Evolutionary conservation across 148 eudicot species (phyloP).

Genomic region (Nepenthes mirabilis): DNA sequence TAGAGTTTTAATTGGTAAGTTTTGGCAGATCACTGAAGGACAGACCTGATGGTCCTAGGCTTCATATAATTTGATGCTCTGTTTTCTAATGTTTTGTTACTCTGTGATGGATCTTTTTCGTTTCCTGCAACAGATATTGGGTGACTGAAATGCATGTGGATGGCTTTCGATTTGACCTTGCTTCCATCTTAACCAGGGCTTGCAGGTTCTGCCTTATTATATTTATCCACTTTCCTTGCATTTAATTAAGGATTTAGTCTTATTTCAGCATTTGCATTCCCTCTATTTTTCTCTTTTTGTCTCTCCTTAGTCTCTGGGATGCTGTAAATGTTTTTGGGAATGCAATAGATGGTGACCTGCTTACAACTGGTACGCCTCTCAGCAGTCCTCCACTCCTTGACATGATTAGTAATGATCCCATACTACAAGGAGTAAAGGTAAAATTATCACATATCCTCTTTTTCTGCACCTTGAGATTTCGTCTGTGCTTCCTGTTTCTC

Average conservation of each 20-base stretch:
- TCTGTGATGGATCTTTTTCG: neutral
- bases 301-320: conserved; percentile 61
- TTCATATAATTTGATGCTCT: neutral
- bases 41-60: neutral
- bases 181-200: conserved; percentile 88
- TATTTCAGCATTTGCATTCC: conserved; percentile 1
- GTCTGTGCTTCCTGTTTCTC: neutral
- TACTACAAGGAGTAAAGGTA: conserved; percentile 77
- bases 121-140: conserved; percentile 68
- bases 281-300: conserved; percentile 2
- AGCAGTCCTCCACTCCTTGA: conserved; percentile 80
- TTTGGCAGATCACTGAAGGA: neutral
- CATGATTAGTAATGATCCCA: conserved; percentile 94
- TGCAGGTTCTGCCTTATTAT: conserved; percentile 52
- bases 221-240: neutral
- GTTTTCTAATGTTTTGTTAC: neutral
- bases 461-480: neutral
- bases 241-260: conserved; percentile 1
- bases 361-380: conserved; percentile 82
- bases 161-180: conserved; percentile 99
- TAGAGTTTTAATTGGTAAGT: too few relatives aligned
- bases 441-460: neutral
- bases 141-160: conserved; percentile 97
- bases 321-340: conserved; percentile 72
- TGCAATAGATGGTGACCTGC: conserved; percentile 37